Conservation (phyloP, 805 yeast species). For the Saturnispora sekii region DNA sequence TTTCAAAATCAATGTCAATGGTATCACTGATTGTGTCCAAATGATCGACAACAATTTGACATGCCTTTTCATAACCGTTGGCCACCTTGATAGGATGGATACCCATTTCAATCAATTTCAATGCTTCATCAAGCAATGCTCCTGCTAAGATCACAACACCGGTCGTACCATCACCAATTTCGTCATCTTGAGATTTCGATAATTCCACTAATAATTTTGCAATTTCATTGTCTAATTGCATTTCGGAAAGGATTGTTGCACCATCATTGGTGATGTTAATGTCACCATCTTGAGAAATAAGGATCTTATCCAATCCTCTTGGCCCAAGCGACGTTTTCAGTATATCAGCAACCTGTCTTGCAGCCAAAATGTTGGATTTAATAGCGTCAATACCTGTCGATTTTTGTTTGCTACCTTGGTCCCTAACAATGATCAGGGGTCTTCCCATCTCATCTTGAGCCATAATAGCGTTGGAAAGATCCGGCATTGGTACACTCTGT, state of each 20-base stretch:
- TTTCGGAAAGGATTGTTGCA: slow-evolving; percentile 90
- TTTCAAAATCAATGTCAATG: slow-evolving; percentile 23
- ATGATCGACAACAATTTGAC: slow-evolving; percentile 75
- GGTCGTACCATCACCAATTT: slow-evolving; percentile 98
- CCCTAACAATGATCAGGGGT: slow-evolving; percentile 95
- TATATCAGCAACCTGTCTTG: slow-evolving; percentile 87
- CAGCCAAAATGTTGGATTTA: slow-evolving; percentile 86
- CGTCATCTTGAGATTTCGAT: slow-evolving; percentile 93
- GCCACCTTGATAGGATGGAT: slow-evolving; percentile 96
- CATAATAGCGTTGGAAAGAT: slow-evolving; percentile 94
- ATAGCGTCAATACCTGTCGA: slow-evolving; percentile 74
- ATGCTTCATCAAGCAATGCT: slow-evolving; percentile 87
- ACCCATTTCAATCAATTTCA: slow-evolving; percentile 90
- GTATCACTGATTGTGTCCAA: slow-evolving; percentile 54
- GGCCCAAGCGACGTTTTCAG: slow-evolving; percentile 94
- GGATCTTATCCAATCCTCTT: slow-evolving; percentile 94
- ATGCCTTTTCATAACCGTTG: slow-evolving; percentile 95
- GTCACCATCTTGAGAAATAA: slow-evolving; percentile 93
- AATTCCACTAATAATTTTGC: slow-evolving; percentile 93
- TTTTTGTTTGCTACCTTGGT: slow-evolving; percentile 43
- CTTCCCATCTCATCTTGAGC: slow-evolving; percentile 99
- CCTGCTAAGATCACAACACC: slow-evolving; percentile 97
- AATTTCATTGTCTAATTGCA: slow-evolving; percentile 93
- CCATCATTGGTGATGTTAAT: slow-evolving; percentile 98
- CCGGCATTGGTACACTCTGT: slow-evolving; percentile 55